Conservation (phyloP, 257 asterid genomes). For the Cordia subcordata region DNA sequence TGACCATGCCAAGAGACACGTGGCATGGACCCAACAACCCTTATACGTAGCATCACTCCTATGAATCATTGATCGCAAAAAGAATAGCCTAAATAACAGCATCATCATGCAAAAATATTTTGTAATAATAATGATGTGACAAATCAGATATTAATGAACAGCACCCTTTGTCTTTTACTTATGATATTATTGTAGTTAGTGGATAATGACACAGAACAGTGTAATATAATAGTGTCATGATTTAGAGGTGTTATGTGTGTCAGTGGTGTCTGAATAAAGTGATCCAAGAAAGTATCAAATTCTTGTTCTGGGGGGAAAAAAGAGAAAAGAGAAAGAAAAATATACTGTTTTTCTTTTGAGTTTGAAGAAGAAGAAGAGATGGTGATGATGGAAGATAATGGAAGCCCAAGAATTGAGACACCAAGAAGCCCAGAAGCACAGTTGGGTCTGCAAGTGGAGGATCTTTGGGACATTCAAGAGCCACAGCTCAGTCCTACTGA, state of each 20-base stretch:
- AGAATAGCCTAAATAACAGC: not conserved
- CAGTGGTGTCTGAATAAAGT: not conserved
- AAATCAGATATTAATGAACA: too few relatives aligned
- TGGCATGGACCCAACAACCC: not conserved
- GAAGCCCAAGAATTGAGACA: conserved; percentile 19
- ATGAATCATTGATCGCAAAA: not conserved
- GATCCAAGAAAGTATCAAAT: not conserved
- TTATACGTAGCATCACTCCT: too few relatives aligned
- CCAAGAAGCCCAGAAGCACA: conserved; percentile 98
- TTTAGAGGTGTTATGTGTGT: not conserved
- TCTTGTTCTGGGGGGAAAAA: not conserved
- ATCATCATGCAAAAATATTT: too few relatives aligned
- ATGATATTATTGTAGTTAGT: too few relatives aligned
- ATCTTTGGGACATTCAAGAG: conserved; percentile 88
- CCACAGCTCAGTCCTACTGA: conserved; percentile 91
- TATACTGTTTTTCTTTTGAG: not conserved
- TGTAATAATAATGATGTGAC: not conserved
- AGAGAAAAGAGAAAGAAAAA: not conserved
- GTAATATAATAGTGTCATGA: too few relatives aligned
- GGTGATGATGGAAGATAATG: not conserved
- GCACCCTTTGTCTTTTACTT: not conserved
- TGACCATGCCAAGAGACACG: not conserved
- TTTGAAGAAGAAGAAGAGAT: not conserved
- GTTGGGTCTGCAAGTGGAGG: conserved; percentile 94
- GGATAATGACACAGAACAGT: not conserved